Conservation (phyloP, 768 basidiomycete genomes). For the Cantharellus anzutake region DNA sequence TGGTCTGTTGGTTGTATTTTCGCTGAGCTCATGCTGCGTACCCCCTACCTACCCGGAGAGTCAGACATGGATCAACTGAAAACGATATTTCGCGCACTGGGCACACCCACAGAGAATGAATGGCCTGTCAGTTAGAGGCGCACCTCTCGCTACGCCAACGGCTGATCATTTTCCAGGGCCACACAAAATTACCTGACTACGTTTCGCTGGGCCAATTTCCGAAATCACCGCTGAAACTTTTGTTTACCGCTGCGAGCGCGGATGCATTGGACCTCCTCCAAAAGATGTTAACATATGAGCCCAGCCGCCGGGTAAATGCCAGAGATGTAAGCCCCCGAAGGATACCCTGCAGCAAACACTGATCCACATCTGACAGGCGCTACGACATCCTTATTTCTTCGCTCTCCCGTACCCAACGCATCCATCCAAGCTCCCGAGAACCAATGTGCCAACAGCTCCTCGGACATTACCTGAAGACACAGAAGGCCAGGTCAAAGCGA, state of each 20-base stretch:
- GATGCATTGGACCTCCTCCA: slow-evolving; percentile 70
- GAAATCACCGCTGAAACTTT: slow-evolving; percentile 57
- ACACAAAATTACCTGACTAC: slow-evolving; percentile 81
- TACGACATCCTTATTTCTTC: slow-evolving; percentile 75
- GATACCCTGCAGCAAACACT: not conserved
- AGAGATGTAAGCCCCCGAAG: slow-evolving; percentile 36
- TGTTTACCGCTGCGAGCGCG: slow-evolving; percentile 79
- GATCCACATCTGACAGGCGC: slow-evolving; percentile 31
- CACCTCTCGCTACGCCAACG: not conserved
- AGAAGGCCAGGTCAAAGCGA: slow-evolving; percentile 34
- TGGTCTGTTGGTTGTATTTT: slow-evolving; percentile 99
- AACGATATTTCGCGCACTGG: slow-evolving; percentile 82
- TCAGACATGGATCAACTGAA: slow-evolving; percentile 95
- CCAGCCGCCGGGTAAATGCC: slow-evolving; percentile 60
- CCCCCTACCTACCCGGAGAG: slow-evolving; percentile 88
- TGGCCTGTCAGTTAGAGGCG: slow-evolving; percentile 57
- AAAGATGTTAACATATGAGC: slow-evolving; percentile 71
- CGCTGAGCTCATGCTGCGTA: slow-evolving; percentile 89
- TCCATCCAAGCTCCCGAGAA: slow-evolving; percentile 76
- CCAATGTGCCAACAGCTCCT: slow-evolving; percentile 23
- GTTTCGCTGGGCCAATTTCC: slow-evolving; percentile 73
- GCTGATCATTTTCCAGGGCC: slow-evolving; percentile 34
- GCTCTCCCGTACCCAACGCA: slow-evolving; percentile 74
- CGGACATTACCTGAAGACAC: slow-evolving; percentile 53
- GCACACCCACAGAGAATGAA: slow-evolving; percentile 89